These are phyloP conservation scores for Diaporthe amygdali DNA, from an alignment of 2,329 filamentous ascomycete genomes.

Conservation along the genomic window DNA sequence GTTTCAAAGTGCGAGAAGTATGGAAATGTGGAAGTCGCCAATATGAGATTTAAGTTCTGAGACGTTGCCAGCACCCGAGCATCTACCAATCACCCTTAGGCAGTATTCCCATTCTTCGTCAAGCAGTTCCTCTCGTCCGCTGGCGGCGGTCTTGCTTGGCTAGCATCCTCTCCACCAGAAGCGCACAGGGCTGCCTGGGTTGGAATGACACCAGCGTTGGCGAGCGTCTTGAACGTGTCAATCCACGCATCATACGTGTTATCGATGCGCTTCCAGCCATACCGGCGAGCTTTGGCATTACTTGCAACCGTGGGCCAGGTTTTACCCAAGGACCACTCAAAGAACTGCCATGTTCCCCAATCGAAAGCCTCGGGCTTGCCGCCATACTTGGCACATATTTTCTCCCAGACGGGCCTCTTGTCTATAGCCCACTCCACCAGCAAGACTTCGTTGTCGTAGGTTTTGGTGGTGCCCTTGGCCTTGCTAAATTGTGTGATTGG, in stretches of 20 bases:
- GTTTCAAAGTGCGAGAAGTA: too few relatives aligned
- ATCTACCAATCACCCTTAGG: neutral
- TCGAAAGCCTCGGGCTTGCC: constrained; percentile 20
- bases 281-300: neutral
- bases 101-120: neutral
- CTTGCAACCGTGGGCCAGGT: constrained; percentile 14
- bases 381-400: constrained; percentile 20
- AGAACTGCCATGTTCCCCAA: constrained; percentile 25
- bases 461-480: neutral
- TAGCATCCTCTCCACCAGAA: neutral
- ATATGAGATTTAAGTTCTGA: too few relatives aligned
- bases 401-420: constrained; percentile 18
- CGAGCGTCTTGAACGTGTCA: neutral
- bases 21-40: too few relatives aligned
- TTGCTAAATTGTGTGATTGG: constrained; percentile 1
- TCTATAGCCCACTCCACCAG: constrained; percentile 22
- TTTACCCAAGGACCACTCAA: constrained; percentile 22
- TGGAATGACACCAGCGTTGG: neutral
- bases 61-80: neutral
- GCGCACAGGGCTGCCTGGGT: neutral
- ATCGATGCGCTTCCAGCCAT: neutral
- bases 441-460: constrained; percentile 13
- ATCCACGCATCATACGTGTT: neutral
- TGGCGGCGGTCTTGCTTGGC: neutral
- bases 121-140: neutral